Conservation (phyloP, 148 eudicot species). For the Rheum nobile region DNA sequence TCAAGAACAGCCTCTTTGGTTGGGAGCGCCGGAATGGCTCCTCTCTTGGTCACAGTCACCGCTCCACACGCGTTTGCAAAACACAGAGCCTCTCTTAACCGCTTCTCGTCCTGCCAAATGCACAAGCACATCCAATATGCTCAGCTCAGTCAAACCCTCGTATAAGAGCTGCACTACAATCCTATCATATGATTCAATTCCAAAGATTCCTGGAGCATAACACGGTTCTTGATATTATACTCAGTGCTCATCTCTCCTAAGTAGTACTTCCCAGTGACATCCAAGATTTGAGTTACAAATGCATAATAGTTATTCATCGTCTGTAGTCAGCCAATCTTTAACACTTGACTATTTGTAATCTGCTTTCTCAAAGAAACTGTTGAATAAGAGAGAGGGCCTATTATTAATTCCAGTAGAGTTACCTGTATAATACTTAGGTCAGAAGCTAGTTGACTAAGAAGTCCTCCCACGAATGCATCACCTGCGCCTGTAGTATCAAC, state of each 20-base stretch:
- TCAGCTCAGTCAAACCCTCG: no score
- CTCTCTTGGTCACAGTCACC: constrained; percentile 58
- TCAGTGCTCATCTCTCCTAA: no score
- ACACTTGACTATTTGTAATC: neutral
- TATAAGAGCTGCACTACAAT: neutral
- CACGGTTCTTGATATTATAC: neutral
- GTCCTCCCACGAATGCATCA: constrained; percentile 78
- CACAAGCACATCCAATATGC: neutral
- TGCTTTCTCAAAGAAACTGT: neutral
- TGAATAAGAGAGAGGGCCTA: neutral
- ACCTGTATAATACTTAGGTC: constrained; percentile 53
- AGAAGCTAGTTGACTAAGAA: constrained; percentile 50
- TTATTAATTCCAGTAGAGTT: neutral
- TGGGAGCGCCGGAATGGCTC: constrained; percentile 75
- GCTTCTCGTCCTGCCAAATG: constrained; percentile 52
- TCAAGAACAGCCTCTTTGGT: constrained; percentile 49
- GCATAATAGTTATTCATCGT: no score
- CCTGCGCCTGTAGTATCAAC: constrained; percentile 95
- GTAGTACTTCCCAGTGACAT: no score
- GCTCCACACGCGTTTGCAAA: constrained; percentile 92
- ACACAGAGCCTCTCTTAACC: constrained; percentile 44
- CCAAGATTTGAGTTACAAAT: no score
- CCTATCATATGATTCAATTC: neutral
- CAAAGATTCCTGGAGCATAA: neutral
- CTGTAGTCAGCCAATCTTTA: neutral